Evolutionary conservation across 352 stramenopile species (phyloP).

Genomic region (Pythium dissimile): DNA sequence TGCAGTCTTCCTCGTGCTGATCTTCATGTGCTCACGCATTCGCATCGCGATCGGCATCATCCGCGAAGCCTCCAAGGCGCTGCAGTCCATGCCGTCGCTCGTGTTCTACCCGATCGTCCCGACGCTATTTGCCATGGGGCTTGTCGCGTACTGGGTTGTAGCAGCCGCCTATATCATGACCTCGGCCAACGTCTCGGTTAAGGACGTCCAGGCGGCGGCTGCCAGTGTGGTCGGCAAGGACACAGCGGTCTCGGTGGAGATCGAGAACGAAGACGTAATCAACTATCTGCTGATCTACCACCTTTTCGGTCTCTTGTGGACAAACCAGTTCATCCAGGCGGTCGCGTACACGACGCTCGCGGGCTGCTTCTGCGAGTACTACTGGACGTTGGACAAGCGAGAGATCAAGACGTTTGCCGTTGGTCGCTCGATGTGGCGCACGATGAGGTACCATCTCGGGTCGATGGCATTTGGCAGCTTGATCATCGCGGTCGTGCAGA

Average conservation of each 20-base stretch:
- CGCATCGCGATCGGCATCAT: conserved; percentile 86
- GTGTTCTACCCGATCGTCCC: conserved; percentile 75
- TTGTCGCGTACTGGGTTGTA: conserved; percentile 77
- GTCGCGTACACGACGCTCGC: conserved; percentile 71
- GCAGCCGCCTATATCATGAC: conserved; percentile 78
- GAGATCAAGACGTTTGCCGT: conserved; percentile 45
- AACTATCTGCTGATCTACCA: conserved; percentile 85
- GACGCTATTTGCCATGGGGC: conserved; percentile 54
- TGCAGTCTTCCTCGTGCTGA: conserved; percentile 56
- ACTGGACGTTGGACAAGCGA: conserved; percentile 83
- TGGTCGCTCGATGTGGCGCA: conserved; percentile 55
- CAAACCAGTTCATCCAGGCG: conserved; percentile 82
- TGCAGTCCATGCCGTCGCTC: conserved; percentile 77
- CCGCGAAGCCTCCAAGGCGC: conserved; percentile 73
- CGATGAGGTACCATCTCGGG: conserved; percentile 75
- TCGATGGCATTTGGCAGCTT: conserved; percentile 86
- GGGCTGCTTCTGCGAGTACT: conserved; percentile 82
- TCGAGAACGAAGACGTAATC: conserved; percentile 59
- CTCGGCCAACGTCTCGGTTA: conserved; percentile 46
- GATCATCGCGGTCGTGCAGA: conserved; percentile 84
- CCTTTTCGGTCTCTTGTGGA: conserved; percentile 83
- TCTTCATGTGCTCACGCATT: conserved; percentile 84
- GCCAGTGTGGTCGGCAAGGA: conserved; percentile 18
- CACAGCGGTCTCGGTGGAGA: conserved; percentile 28
- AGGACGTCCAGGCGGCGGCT: conserved; percentile 35